Base-by-base conservation (phyloP, 257 asterid genomes). In the Penstemon eatonii region DNA sequence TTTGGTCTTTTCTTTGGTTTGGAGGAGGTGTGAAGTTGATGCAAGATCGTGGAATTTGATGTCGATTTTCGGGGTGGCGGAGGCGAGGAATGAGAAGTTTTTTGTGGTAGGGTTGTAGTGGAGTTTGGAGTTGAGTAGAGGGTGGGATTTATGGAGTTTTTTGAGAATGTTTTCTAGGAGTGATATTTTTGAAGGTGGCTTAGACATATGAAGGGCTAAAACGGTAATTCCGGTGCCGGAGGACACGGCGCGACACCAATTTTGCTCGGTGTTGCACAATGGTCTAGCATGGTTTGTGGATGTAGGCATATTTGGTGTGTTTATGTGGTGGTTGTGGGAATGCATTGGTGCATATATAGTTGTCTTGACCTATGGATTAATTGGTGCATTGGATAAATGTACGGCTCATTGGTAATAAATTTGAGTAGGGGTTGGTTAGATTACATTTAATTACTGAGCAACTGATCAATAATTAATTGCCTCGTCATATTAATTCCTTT, bases 171-270 rank as follows among this genome's bases (percentile, higher is more conserved):
- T 77, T 33, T 43, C 63, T 0, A 89, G 15, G 57, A 13, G 5
- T 5, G 81, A 50, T 53, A 71, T 37, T 49, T 76, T 76, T 2
- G 76, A 54, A 0, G 82, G 71, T 11, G 76, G 18, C 56, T 58
- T 73, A 0, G 79, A 59, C 41, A 80, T 61, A 42, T 83, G 80
- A 7, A 90, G 83, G 3, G 84, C 78, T 7, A 90, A 74, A 3
- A 81, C 96, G 0, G 93, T 78, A 12, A 80, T 59, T 25, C 96
- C 96, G 0, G 96, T 90, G 87, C 93, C 93, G 6, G 81, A 73
- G 6, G 87, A 68, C 41, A 85, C 81, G 1, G 95, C 91, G 1
- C 82, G 82, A 76, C 93, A 85, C 95, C 95, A 87, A 56, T 74
- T 78, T 8, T 76, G 78, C 82, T 90, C 96, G 45, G 91, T 90